Evolutionary conservation across 148 eudicot genomes (phyloP).

Genomic region (Rhododendron kiyosumense): DNA sequence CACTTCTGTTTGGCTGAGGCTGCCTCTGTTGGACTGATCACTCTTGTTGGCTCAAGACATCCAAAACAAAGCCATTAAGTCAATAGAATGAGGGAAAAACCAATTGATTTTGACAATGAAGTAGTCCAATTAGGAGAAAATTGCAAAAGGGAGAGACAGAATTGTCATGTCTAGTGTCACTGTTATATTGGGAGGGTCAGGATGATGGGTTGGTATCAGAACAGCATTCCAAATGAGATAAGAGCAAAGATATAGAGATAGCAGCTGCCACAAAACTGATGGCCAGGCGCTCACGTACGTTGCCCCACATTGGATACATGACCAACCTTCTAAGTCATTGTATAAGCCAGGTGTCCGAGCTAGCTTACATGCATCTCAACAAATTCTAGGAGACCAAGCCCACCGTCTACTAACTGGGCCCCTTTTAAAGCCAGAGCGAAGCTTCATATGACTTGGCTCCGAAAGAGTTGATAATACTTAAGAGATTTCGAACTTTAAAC

Average conservation of each 20-base stretch:
- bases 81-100: too few species aligned
- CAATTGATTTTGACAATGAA: background rate
- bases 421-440: too few species aligned
- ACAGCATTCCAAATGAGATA: background rate
- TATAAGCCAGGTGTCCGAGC: too few species aligned
- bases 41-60: background rate
- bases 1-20: background rate
- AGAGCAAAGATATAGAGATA: background rate
- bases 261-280: background rate
- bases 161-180: background rate
- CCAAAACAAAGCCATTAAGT: background rate
- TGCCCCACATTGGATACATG: background rate
- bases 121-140: background rate
- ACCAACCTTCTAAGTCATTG: background rate
- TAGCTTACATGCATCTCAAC: too few species aligned
- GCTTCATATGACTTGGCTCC: too few species aligned
- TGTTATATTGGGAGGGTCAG: background rate
- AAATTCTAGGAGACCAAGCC: too few species aligned
- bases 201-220: constrained; percentile 7
- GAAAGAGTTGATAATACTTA: too few species aligned
- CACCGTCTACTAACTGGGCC: too few species aligned
- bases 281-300: background rate
- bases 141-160: background rate
- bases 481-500: too few species aligned
- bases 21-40: background rate